A percentile compares a stretch with the other conserved stretches of the same genome.
Evolutionary conservation across 2,329 filamentous ascomycete species (phyloP).

Genomic region (Apiospora pterosperma): DNA sequence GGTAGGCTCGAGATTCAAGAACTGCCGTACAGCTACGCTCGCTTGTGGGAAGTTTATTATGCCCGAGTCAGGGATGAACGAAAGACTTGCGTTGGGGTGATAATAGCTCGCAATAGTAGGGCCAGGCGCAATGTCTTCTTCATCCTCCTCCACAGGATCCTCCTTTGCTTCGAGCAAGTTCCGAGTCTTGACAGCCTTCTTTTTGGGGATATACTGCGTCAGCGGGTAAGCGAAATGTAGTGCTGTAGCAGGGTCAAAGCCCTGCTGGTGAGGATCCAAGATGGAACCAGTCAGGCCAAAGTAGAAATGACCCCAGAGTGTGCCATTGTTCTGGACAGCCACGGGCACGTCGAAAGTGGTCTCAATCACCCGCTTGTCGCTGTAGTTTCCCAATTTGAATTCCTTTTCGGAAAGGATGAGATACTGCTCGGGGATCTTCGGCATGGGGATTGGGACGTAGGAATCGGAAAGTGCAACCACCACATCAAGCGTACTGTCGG

Average conservation of each 20-base stretch:
- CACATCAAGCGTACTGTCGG: conserved; percentile 76
- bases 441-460: conserved; percentile 64
- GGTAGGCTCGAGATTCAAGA: conserved; percentile 73
- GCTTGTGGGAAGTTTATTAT: conserved; percentile 63
- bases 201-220: conserved; percentile 87
- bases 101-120: conserved; percentile 84
- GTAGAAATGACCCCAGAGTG: conserved; percentile 93
- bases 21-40: conserved; percentile 73
- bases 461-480: conserved; percentile 79
- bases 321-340: conserved; percentile 85
- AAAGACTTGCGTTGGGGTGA: conserved; percentile 89
- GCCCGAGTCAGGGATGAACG: conserved; percentile 79
- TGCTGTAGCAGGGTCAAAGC: conserved; percentile 72
- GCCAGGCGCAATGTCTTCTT: conserved; percentile 52
- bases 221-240: conserved; percentile 82
- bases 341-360: conserved; percentile 74
- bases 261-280: conserved; percentile 69
- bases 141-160: conserved; percentile 46
- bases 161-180: conserved; percentile 68
- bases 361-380: conserved; percentile 73
- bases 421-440: conserved; percentile 60
- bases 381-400: conserved; percentile 76
- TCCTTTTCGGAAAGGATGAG: conserved; percentile 76
- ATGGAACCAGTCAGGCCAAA: conserved; percentile 72
- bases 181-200: conserved; percentile 82